Evolutionary conservation across 1,139 yeast species (phyloP).

Genomic region (Candida sp.): DNA sequence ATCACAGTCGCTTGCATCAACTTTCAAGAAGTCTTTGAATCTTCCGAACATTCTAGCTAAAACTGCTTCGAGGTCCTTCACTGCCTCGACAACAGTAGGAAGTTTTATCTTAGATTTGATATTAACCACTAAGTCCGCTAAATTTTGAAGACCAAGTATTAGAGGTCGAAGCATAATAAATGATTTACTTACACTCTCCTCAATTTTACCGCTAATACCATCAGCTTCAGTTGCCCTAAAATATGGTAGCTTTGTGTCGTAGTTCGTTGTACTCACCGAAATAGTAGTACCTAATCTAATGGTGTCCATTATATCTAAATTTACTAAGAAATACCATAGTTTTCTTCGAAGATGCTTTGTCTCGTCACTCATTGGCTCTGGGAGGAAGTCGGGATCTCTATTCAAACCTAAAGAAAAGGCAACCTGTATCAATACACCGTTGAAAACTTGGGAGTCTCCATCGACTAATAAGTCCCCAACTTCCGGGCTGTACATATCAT

Average conservation of each 20-base stretch:
- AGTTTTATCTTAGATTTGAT: conserved; percentile 8
- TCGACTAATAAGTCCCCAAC: conserved; percentile 20
- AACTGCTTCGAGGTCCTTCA: conserved; percentile 9
- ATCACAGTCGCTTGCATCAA: conserved; percentile 5
- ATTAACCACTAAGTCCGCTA: conserved; percentile 7
- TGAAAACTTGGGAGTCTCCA: conserved; percentile 11
- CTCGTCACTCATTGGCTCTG: conserved; percentile 21
- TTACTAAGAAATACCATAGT: conserved; percentile 31
- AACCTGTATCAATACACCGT: conserved; percentile 44
- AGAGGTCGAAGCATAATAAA: conserved; percentile 9
- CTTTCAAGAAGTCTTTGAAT: conserved; percentile 4
- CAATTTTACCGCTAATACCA: conserved; percentile 13
- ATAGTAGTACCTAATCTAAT: conserved; percentile 10
- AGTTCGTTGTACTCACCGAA: conserved; percentile 6
- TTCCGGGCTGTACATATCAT: conserved; percentile 27
- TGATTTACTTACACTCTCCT: conserved; percentile 14
- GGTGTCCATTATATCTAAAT: conserved; percentile 16
- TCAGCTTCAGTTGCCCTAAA: conserved; percentile 14
- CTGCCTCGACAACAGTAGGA: conserved; percentile 4
- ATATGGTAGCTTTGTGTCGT: conserved; percentile 21
- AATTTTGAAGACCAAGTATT: conserved; percentile 6
- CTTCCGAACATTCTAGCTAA: conserved; percentile 6
- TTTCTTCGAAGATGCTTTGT: conserved; percentile 44
- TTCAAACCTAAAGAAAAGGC: conserved; percentile 51
- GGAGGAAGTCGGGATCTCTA: conserved; percentile 43